Conservation (phyloP, 2,329 filamentous ascomycete genomes). For the Cercospora beticola region DNA sequence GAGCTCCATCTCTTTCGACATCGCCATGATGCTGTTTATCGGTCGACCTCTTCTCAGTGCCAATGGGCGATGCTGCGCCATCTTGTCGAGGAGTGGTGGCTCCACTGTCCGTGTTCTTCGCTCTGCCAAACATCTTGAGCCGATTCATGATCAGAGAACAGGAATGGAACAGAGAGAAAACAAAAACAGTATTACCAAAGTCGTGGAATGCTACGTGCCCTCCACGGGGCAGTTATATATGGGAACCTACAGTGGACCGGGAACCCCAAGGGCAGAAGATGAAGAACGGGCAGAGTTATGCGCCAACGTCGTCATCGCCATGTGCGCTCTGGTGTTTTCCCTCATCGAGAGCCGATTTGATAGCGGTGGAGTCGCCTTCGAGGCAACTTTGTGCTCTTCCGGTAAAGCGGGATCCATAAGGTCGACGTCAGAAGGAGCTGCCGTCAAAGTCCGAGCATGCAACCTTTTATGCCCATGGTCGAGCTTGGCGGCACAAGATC, state of each 20-base stretch:
- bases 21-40: slow-evolving; percentile 13
- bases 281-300: not conserved
- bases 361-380: not conserved
- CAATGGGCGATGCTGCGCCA: slow-evolving; percentile 3
- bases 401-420: not conserved
- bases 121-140: not conserved
- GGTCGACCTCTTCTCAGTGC: not conserved
- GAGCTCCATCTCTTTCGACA: slow-evolving; percentile 26
- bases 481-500: slow-evolving; percentile 5
- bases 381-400: not conserved
- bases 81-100: slow-evolving; percentile 14
- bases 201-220: not conserved
- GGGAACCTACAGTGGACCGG: slow-evolving; percentile 8
- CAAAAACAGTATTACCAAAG: not conserved
- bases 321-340: slow-evolving; percentile 1
- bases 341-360: not conserved
- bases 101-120: slow-evolving; percentile 9
- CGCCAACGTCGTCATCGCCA: slow-evolving; percentile 17
- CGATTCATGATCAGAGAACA: not conserved
- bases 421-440: slow-evolving; percentile 1
- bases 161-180: not conserved
- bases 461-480: not conserved
- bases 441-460: not conserved
- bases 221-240: slow-evolving; percentile 13
- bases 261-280: slow-evolving; percentile 9